Evolutionary conservation across 106 monocot species (phyloP), one percentile per base, ranked within the genome.

Genomic region (Posidonia australis): DNA sequence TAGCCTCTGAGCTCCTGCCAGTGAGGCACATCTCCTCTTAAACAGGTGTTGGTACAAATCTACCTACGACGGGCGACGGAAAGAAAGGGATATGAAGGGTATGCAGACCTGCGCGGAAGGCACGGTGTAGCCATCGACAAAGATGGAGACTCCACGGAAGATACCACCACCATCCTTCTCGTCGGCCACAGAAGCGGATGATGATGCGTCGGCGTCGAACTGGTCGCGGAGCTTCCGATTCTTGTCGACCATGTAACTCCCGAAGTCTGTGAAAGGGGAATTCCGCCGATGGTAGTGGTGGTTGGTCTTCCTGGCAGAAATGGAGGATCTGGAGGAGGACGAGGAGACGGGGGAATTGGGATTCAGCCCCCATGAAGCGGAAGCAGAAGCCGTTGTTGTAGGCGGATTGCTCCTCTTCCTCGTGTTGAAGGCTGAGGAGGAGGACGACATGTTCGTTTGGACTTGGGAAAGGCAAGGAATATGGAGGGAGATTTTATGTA

Each of bases 211-310:
- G 10, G 82, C 80, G 22, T 88, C 83, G 43, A 91, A 98, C 72
- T 98, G 98, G 16, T 70, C 77, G 45, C 79, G 69, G 16, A 98
- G 87, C 83, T 98, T 98, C 46, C 75, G 74, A 67, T 91, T 98
- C 87, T 98, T 98, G 74, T 74, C 83, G 28, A 30, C 62, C 98
- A 98, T 91, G 67, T 98, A 98, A 57, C 82, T 90, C 77, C 80
- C 77, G 65, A 87, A 87, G 48, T 87, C 78, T 1, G 83, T 0
- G 67, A 87, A 87, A 30, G 87, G 80, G 56, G 87, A 68, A 10
- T 68, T 72, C 26, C 46, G 32, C 36, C 5, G 36, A 7, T 36
- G 14, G 66, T 25, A 16, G 18, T 16, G 36, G 36, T 36, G 14
- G 66, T 25, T 42, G 18, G 16, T 32, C 41, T 20, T 53, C 19